Evolutionary conservation across 2,329 filamentous ascomycete species (phyloP).

Genomic region (Rutstroemia sp.): DNA sequence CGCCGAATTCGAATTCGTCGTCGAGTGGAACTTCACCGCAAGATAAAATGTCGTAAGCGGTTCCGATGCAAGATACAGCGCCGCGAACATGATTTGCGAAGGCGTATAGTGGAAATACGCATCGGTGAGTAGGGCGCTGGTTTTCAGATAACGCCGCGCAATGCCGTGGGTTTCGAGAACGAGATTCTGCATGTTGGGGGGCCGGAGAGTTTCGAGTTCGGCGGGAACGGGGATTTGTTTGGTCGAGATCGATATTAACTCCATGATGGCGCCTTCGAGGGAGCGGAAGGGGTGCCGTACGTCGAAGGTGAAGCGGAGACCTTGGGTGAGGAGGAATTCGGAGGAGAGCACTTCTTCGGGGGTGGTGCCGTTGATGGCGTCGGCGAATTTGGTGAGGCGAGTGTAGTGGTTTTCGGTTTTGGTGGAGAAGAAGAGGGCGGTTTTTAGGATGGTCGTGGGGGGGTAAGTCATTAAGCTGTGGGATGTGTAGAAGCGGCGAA

Average conservation of each 20-base stretch:
- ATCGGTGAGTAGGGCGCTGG: conserved; percentile 78
- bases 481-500: conserved; percentile 90
- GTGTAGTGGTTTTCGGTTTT: conserved; percentile 81
- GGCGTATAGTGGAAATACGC: conserved; percentile 97
- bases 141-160: conserved; percentile 67
- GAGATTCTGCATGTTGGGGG: conserved; percentile 31
- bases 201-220: conserved; percentile 7
- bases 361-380: conserved; percentile 61
- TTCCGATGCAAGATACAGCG: conserved; percentile 67
- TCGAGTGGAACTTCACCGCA: conserved; percentile 21
- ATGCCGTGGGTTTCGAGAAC: conserved; percentile 59
- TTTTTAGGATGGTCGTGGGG: conserved; percentile 80
- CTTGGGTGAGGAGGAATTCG: conserved; percentile 89
- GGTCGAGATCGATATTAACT: conserved; percentile 42
- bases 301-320: conserved; percentile 87
- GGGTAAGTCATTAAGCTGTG: conserved; percentile 97
- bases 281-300: conserved; percentile 85
- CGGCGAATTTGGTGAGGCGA: conserved; percentile 53
- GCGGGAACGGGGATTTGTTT: not conserved
- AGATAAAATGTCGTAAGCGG: conserved; percentile 39
- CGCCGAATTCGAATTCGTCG: not conserved
- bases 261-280: conserved; percentile 79
- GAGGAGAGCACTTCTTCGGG: conserved; percentile 80
- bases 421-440: conserved; percentile 84
- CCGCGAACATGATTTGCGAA: conserved; percentile 84